These are phyloP conservation scores for Fusarium transvaalense DNA, from an alignment of 2,329 filamentous ascomycete species.

Conservation along the genomic window DNA sequence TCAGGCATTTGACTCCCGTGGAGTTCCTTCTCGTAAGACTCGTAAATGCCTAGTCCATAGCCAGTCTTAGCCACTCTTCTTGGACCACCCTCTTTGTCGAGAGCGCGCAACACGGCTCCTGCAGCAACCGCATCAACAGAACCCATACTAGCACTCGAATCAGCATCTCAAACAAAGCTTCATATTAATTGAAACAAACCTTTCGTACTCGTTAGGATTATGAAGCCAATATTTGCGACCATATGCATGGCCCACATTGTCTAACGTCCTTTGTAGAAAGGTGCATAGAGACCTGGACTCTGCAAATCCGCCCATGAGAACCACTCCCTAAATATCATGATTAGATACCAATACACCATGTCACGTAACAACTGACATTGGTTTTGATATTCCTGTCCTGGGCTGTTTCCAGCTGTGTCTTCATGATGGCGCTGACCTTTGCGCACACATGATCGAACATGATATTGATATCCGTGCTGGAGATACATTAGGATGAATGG, in stretches of 20 bases:
- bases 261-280: neutral
- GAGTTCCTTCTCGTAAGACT: neutral
- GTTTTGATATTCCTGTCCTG: neutral
- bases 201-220: neutral
- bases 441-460: neutral
- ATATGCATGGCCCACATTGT: rapidly evolving
- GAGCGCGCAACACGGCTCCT: constrained; percentile 4
- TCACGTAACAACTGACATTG: neutral
- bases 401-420: neutral
- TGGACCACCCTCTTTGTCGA: constrained; percentile 6
- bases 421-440: neutral
- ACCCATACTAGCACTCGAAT: neutral
- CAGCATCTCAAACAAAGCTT: neutral
- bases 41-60: neutral
- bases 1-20: neutral
- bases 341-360: neutral
- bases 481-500: neutral
- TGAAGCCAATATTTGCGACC: neutral
- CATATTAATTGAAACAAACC: neutral
- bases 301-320: constrained; percentile 18
- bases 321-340: neutral
- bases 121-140: neutral
- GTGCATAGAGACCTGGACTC: neutral
- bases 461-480: neutral
- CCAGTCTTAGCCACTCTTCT: neutral